Conservation (phyloP, 2,329 filamentous ascomycete species). For the Volutella citrinella region DNA sequence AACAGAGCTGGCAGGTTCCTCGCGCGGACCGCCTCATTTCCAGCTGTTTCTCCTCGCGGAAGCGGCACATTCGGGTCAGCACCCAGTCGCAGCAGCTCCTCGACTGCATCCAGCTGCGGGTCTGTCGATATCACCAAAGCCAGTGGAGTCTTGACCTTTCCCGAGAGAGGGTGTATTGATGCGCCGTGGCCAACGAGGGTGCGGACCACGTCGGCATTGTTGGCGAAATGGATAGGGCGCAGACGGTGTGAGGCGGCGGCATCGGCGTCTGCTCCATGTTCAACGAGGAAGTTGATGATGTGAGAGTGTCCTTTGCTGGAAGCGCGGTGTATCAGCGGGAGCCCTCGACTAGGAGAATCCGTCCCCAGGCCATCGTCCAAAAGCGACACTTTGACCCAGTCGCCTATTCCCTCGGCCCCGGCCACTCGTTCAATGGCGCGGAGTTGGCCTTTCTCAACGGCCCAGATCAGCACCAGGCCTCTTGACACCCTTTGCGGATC, state of each 20-base stretch:
- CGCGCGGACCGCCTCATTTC: slow-evolving; percentile 1
- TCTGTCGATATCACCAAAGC: neutral
- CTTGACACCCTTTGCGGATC: slow-evolving; percentile 6
- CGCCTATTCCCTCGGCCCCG: neutral
- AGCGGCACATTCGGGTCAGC: slow-evolving; percentile 1
- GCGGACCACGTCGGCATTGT: slow-evolving; percentile 1
- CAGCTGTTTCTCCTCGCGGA: neutral
- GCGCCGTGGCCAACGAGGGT: slow-evolving; percentile 6
- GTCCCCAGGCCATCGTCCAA: slow-evolving; percentile 2
- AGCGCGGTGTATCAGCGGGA: slow-evolving; percentile 8
- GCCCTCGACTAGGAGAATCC: neutral
- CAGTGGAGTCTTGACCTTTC: neutral
- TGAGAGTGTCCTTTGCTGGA: slow-evolving; percentile 4
- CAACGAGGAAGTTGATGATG: slow-evolving; percentile 2
- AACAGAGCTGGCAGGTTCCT: slow-evolving; percentile 3
- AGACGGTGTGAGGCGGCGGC: neutral
- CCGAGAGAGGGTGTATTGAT: neutral
- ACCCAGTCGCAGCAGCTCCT: slow-evolving; percentile 2
- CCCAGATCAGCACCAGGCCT: slow-evolving; percentile 5
- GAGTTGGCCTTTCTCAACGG: slow-evolving; percentile 4
- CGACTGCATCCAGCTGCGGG: neutral
- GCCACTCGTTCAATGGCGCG: slow-evolving; percentile 1
- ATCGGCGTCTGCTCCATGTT: slow-evolving; percentile 1
- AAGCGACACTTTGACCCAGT: slow-evolving; percentile 8
- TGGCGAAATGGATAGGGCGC: slow-evolving; percentile 9